These are phyloP conservation scores for Xanthoconium separans DNA, from an alignment of 1,284 basidiomycete species.

Conservation along the genomic window DNA sequence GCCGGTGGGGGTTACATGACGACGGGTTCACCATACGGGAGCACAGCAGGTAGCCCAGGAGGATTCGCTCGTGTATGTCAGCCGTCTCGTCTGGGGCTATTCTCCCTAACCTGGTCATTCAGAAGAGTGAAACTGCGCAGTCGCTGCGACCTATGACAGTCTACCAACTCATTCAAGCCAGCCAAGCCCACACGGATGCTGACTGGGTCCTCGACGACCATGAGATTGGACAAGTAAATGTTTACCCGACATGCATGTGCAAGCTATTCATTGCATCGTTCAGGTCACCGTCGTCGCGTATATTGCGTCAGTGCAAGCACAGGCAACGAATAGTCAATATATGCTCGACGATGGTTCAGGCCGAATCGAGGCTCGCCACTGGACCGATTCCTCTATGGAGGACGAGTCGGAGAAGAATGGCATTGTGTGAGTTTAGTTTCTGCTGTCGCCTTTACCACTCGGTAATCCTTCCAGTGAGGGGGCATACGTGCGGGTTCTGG, in stretches of 20 bases:
- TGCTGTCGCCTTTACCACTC: background rate
- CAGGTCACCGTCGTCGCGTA: constrained; percentile 81
- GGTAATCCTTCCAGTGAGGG: constrained; percentile 55
- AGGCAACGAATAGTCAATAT: constrained; percentile 84
- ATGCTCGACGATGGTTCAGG: constrained; percentile 90
- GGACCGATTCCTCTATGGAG: constrained; percentile 72
- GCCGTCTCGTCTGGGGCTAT: background rate
- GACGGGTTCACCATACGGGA: constrained; percentile 45
- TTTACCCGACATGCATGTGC: background rate
- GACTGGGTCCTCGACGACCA: constrained; percentile 83
- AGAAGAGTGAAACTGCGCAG: constrained; percentile 53
- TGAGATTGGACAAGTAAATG: constrained; percentile 77
- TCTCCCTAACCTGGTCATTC: constrained; percentile 1
- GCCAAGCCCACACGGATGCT: constrained; percentile 84
- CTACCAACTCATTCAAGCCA: constrained; percentile 75
- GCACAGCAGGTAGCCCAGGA: constrained; percentile 45
- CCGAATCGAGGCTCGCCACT: constrained; percentile 83
- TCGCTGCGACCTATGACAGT: constrained; percentile 87
- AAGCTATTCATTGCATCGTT: background rate
- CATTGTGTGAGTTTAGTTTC: constrained; percentile 37
- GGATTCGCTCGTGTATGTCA: constrained; percentile 38
- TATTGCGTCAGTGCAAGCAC: constrained; percentile 66
- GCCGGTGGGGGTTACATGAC: constrained; percentile 41
- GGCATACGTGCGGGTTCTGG: constrained; percentile 83
- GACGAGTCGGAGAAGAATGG: constrained; percentile 49